Evolutionary conservation across 768 basidiomycete genomes (phyloP).

Genomic region (Sporobolomyces phaffii): DNA sequence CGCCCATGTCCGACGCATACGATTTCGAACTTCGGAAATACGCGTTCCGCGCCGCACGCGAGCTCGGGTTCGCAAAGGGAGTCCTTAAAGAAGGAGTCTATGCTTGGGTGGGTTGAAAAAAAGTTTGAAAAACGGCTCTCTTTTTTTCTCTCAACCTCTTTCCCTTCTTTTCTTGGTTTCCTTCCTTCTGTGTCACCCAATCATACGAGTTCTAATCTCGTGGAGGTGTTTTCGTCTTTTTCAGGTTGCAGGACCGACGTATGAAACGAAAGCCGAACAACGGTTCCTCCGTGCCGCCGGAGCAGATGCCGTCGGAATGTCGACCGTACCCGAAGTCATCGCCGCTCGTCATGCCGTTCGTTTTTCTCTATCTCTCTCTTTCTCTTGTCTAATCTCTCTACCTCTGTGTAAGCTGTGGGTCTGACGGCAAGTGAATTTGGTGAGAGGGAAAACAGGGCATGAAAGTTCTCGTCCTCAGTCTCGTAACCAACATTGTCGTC

Average conservation of each 20-base stretch:
- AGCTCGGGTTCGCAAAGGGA: conserved; percentile 54
- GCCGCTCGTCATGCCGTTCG: conserved; percentile 52
- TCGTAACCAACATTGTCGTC: conserved; percentile 80
- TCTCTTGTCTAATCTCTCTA: neutral
- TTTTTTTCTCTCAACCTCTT: neutral
- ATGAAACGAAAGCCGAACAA: conserved; percentile 83
- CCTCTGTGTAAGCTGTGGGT: accelerated
- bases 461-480: conserved; percentile 68
- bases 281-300: conserved; percentile 66
- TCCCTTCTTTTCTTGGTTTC: too few species aligned
- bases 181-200: too few species aligned
- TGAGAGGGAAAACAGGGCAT: conserved; percentile 53
- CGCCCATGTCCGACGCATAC: conserved; percentile 75
- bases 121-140: neutral
- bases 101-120: conserved; percentile 62
- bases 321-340: conserved; percentile 81
- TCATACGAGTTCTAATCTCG: too few species aligned
- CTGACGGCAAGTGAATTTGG: neutral
- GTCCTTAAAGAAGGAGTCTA: conserved; percentile 75
- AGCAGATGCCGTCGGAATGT: conserved; percentile 91
- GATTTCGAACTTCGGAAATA: conserved; percentile 63
- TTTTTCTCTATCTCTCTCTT: neutral
- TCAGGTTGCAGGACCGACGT: conserved; percentile 67
- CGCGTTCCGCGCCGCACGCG: conserved; percentile 65
- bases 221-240: too few species aligned